phyloP scores from a whole-genome alignment of 2,329 filamentous ascomycete genomes.

The Colletotrichum paranaense region DNA sequence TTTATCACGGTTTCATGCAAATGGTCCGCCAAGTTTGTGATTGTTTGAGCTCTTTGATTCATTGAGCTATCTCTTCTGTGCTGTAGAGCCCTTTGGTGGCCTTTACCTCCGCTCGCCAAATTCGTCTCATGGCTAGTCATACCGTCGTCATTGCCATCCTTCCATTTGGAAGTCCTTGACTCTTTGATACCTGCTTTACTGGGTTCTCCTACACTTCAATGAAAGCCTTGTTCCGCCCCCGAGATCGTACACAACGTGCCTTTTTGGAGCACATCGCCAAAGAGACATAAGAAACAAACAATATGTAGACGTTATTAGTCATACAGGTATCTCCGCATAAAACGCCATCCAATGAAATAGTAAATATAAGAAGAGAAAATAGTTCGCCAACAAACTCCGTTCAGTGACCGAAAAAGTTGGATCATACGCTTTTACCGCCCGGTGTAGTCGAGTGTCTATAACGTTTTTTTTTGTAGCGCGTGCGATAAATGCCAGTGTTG shows the following conservation, averaged over 20 bases:
- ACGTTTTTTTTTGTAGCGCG: constrained; percentile 8
- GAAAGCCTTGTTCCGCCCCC: constrained; percentile 1
- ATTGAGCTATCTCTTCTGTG: constrained; percentile 21
- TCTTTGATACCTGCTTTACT: background rate
- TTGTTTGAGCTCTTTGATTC: constrained; percentile 15
- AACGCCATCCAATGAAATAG: constrained; percentile 34
- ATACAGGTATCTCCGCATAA: constrained; percentile 36
- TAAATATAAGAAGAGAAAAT: constrained; percentile 35
- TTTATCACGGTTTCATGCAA: background rate
- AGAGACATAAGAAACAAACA: constrained; percentile 30
- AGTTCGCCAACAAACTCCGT: constrained; percentile 35
- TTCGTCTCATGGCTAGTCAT: constrained; percentile 24
- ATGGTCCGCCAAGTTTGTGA: background rate
- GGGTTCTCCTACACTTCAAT: constrained; percentile 1
- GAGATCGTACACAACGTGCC: constrained; percentile 20
- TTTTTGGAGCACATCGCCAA: background rate
- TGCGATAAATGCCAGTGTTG: constrained; percentile 35
- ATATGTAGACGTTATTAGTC: constrained; percentile 34
- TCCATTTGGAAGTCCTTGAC: background rate
- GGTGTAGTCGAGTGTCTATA: constrained; percentile 24
- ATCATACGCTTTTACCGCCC: constrained; percentile 33
- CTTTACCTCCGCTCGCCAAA: constrained; percentile 13
- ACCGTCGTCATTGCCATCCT: constrained; percentile 20
- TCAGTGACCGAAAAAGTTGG: constrained; percentile 7
- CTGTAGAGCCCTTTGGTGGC: constrained; percentile 1